Evolutionary conservation across 768 basidiomycete genomes (phyloP), one percentile per base, ranked within the genome.

Genomic region (Hirschioporus abietinus): DNA sequence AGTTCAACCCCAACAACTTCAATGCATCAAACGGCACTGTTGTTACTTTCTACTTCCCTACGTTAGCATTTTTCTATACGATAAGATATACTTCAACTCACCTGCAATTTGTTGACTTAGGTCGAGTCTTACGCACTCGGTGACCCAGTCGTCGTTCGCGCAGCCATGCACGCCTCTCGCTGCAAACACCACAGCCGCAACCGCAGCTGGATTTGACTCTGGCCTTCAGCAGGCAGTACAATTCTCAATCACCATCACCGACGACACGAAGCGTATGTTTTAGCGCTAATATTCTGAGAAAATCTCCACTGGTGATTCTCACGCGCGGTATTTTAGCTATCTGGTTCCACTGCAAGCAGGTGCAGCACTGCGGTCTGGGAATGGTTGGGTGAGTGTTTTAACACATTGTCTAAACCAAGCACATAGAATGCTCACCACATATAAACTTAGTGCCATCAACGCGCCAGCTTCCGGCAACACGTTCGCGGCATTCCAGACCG

Each of bases 281-380:
- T 35, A 30, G n/a, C 30, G 24, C 34, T 15, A 20, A 30, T 3
- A 7, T 57, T 23, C n/a, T 58, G 34, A 34, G 20, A 17, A 59
- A 7, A 24, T 26, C 18, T 58, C 60, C 26, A 25, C n/a, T n/a
- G 27, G 24, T 34, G 34, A 35, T 30, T n/a, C 8, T 36, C 18
- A 62, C 60, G 35, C n/a, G 52, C 60, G 34, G 30, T 52, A 35
- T 35, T 67, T 20, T 66, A 86, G 84, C 84, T 23, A 82, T 87
- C 65, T 87, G 81, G 81, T 86, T 81, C 82, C 81, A 82, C 71
- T 86, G 85, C 78, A 84, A 85, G 73, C 74, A 77, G 65, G 63
- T 71, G 10, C 57, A 36, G 1, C 84, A 86, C 71, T 86, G 85
- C 69, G 82, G 81, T n/a, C 65, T 78, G 67, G 85, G 85, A 25